Percentiles rank a stretch among this genome's conserved stretches.
Conservation (phyloP, 23 red algal species). For the Gracilariopsis chorda region DNA sequence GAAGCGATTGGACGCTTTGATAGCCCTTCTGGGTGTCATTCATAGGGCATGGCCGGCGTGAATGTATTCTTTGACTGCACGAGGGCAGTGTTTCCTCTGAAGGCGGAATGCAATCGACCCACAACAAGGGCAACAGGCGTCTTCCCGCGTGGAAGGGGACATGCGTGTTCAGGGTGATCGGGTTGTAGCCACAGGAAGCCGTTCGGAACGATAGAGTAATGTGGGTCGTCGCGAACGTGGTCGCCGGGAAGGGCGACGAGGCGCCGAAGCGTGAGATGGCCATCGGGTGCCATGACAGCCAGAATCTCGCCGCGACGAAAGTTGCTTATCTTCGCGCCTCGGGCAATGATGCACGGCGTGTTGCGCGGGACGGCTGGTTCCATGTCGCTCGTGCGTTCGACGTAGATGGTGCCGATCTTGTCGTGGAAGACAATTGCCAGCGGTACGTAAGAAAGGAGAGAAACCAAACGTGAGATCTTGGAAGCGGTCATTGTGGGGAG, state of each 20-base stretch:
- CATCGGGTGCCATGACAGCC: not conserved
- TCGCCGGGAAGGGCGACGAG: conserved; percentile 4
- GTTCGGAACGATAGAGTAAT: not conserved
- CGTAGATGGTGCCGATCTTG: not conserved
- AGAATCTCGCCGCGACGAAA: conserved; percentile 13
- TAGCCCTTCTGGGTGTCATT: not conserved
- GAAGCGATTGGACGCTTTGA: not conserved
- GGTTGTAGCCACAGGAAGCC: not conserved
- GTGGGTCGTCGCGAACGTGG: not conserved
- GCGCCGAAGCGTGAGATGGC: not conserved
- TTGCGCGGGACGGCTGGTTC: not conserved
- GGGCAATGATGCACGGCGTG: conserved; percentile 1
- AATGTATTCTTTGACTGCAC: not conserved
- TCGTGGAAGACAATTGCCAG: conserved; percentile 5
- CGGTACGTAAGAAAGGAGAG: not conserved
- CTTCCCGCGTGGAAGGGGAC: not conserved
- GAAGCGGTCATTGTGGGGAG: too few relatives aligned
- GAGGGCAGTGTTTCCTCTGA: not conserved
- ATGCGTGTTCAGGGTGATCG: not conserved
- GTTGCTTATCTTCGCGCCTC: not conserved
- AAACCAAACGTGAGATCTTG: not conserved
- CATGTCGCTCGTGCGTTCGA: not conserved
- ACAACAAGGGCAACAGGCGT: conserved; percentile 9
- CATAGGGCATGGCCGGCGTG: not conserved
- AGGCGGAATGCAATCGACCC: not conserved